Evolutionary conservation across 2,329 filamentous ascomycete species (phyloP).

Genomic region (Stagonosporopsis rhizophila): DNA sequence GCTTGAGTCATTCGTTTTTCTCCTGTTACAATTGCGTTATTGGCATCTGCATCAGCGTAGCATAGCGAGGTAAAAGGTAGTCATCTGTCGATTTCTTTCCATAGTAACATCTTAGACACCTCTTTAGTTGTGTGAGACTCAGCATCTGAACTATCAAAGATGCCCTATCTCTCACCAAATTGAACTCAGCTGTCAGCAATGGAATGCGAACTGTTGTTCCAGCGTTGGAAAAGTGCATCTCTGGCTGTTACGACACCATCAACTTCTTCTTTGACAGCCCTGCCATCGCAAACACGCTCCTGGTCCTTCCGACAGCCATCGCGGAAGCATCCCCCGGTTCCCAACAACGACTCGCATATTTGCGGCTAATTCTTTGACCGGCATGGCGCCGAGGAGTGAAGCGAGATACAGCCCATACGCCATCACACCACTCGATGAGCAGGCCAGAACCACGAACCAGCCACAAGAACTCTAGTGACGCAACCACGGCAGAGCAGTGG

Average conservation of each 20-base stretch:
- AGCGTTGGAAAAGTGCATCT: neutral
- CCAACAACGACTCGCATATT: constrained; percentile 12
- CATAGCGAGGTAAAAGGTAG: constrained; percentile 16
- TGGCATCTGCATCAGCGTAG: constrained; percentile 20
- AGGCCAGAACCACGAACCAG: neutral
- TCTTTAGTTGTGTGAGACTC: neutral
- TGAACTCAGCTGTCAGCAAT: neutral
- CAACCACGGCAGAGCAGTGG: constrained; percentile 1
- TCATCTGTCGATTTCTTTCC: neutral
- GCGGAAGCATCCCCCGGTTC: neutral
- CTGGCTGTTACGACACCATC: no score
- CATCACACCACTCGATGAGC: neutral
- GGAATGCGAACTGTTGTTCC: neutral
- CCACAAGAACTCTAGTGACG: constrained; percentile 9
- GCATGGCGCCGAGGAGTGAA: constrained; percentile 16
- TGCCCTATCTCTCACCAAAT: neutral
- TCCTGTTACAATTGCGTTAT: constrained; percentile 10
- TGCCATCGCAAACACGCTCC: neutral
- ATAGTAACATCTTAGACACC: neutral
- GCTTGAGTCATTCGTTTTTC: neutral
- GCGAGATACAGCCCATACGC: constrained; percentile 2
- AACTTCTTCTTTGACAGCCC: neutral
- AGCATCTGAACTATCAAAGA: neutral
- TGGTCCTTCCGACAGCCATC: neutral
- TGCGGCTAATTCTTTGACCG: constrained; percentile 10